Base-by-base conservation (phyloP, 352 stramenopile species). In the Sclerospora graminicola region DNA sequence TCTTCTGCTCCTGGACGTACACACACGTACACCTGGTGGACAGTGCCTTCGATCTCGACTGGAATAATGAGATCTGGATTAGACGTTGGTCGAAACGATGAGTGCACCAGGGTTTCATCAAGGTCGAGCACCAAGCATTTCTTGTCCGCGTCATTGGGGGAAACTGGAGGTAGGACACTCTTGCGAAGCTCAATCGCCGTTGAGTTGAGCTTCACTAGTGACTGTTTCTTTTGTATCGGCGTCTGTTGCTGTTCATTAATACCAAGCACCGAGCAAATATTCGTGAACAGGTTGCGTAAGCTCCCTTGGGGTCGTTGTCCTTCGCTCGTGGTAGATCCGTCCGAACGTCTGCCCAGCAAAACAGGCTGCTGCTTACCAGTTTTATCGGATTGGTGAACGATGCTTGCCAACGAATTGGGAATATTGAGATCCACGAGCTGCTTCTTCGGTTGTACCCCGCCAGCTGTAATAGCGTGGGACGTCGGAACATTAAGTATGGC, bases 61-160 rank as follows among this genome's bases (percentile, higher is more conserved):
- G 95, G 88, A 52, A 99, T 98, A 28, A 98, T 84, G 66, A 97
- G 97, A 72, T 98, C 91, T 4, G 95, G 86, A 50, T 94, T 92
- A 13, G 63, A 47, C 10, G 97, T 96, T 6, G 92, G 80, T 63
- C 74, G 75, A 58, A 98, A 99, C 30, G 89, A 98, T 27, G 84
- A 97, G 71, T 99, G 95, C 8, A 99, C 95, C 4, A 99, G 66
- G 11, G 96, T 99, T 58, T 98, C 96, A 63, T 98, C 96, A 19
- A 99, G 65, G 51, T 99, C 96, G 15, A 99, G 67, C 19, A 97
- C 82, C 16, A 97, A 71, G 28, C 83, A 93, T 54, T 95, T 94
- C 48, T 92, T 93, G 31, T 70, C 80, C 2, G 54, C 45, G 38
- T 94, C 79, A 18, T 74, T 55, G 0, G 59, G 57, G 5, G 30